Conservation (phyloP, 2,329 filamentous ascomycete genomes). For the Botrytis tulipae region DNA sequence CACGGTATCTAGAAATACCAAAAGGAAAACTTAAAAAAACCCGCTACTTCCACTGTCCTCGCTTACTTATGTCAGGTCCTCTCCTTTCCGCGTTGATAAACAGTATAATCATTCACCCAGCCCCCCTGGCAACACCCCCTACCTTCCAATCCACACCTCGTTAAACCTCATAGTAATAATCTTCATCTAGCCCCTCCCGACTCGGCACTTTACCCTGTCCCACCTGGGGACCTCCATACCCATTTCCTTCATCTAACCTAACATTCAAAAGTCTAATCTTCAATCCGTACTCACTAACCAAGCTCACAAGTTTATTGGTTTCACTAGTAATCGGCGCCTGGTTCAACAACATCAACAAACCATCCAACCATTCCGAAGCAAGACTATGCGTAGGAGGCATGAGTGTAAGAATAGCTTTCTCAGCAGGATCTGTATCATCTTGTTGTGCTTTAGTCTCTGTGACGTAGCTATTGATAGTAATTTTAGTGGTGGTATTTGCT, state of each 20-base stretch:
- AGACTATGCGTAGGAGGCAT: slow-evolving; percentile 76
- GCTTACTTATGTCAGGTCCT: neutral
- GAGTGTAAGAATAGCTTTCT: slow-evolving; percentile 77
- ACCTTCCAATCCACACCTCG: too few species aligned
- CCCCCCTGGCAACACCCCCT: neutral
- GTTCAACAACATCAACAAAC: slow-evolving; percentile 88
- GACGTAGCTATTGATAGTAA: slow-evolving; percentile 80
- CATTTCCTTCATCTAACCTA: slow-evolving; percentile 73
- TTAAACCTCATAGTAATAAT: slow-evolving; percentile 75
- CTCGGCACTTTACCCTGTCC: slow-evolving; percentile 71
- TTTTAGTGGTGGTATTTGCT: slow-evolving; percentile 63
- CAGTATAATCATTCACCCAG: neutral
- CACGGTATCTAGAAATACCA: neutral
- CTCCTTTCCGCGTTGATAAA: neutral
- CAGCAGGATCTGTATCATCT: slow-evolving; percentile 47
- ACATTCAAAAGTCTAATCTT: slow-evolving; percentile 93
- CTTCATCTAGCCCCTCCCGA: slow-evolving; percentile 81
- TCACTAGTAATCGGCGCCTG: slow-evolving; percentile 97
- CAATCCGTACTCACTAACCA: slow-evolving; percentile 86
- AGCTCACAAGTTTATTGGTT: slow-evolving; percentile 81
- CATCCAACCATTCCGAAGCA: slow-evolving; percentile 96
- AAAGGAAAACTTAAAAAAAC: neutral
- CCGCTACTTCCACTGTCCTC: neutral
- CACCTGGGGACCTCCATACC: slow-evolving; percentile 59
- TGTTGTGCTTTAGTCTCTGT: slow-evolving; percentile 34